Evolutionary conservation across 805 yeast species (phyloP).

Genomic region (Saccharomyces eubayanus): DNA sequence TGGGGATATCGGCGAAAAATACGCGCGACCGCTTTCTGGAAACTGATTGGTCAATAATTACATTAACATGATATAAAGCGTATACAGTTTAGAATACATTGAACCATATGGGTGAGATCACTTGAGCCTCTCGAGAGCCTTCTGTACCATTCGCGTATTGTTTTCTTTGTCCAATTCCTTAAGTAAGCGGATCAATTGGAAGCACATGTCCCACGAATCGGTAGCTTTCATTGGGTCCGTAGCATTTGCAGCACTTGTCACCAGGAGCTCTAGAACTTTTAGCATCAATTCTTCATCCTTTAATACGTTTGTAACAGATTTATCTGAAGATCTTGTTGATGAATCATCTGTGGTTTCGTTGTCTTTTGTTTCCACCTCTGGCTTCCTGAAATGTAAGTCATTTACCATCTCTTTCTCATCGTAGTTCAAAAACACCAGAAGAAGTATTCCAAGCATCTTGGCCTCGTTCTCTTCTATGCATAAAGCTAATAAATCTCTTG

Average conservation of each 20-base stretch:
- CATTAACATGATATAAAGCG: neutral
- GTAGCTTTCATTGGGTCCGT: constrained; percentile 20
- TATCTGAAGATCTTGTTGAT: neutral
- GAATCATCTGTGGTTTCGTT: neutral
- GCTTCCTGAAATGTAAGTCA: constrained; percentile 7
- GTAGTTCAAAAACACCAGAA: constrained; percentile 29
- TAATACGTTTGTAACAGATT: constrained; percentile 14
- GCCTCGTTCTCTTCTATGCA: constrained; percentile 29
- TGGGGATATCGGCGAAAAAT: neutral
- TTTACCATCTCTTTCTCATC: constrained; percentile 17
- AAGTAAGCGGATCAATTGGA: constrained; percentile 26
- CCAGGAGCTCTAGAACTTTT: constrained; percentile 24
- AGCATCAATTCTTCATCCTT: constrained; percentile 28
- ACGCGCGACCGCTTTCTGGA: neutral
- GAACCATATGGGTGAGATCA: neutral
- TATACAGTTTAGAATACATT: neutral
- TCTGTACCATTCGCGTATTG: constrained; percentile 16
- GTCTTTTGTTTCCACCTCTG: neutral
- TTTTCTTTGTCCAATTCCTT: constrained; percentile 26
- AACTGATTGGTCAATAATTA: neutral
- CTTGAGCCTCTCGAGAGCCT: constrained; percentile 19
- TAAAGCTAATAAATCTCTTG: constrained; percentile 23
- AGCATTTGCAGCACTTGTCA: constrained; percentile 23
- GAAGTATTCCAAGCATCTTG: constrained; percentile 23
- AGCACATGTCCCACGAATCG: constrained; percentile 31